Base-by-base conservation (phyloP, 345 rosid genomes). In the Draba incana region DNA sequence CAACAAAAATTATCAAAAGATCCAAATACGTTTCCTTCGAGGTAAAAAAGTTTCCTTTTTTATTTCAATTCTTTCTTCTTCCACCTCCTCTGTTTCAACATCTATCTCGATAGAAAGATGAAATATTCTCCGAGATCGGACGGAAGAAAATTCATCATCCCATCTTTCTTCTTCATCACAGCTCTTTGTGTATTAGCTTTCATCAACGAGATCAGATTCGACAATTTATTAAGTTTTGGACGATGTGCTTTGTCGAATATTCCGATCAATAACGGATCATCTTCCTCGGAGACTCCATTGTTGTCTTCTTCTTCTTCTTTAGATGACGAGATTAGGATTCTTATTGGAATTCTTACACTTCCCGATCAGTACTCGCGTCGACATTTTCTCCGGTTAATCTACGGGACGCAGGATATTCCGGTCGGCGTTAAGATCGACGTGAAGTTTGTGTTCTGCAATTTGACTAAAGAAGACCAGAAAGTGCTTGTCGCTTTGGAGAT, bases 391-490 rank as follows among this genome's bases (percentile, higher is more conserved):
- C 87, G 97, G 24, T 53, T 90, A 31, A 71, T 92, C 58, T 90
- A 88, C 57, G 92, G 96, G 7, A 81, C 86, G 5, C 97, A 90
- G 38, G 54, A 76, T 28, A 60, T 77, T 50, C 72, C 69, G 0
- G 41, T 5, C 1, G 85, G 86, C 1, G 86, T 81, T 6, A 69
- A 77, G 74, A 62, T 92, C 9, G 96, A 92, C 47, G 84, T 92
- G n/a, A 90, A 85, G 84, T 92, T 92, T 23, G 93, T 92, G 48
- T 90, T 92, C 12, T 92, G 98, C 80, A 92, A 90, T 67, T 75
- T 92, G 14, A 90, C 97, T 2, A 92, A 86, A 61, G 97, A 90
- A 66, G 97, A 92, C 23, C 98, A 92, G 48, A 85, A 77, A 55
- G 82, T 88, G 7, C 84, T 90, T 11, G 88, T 92, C 7, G 97